Conservation (phyloP, 768 basidiomycete genomes). For the Butyriboletus loyo region DNA sequence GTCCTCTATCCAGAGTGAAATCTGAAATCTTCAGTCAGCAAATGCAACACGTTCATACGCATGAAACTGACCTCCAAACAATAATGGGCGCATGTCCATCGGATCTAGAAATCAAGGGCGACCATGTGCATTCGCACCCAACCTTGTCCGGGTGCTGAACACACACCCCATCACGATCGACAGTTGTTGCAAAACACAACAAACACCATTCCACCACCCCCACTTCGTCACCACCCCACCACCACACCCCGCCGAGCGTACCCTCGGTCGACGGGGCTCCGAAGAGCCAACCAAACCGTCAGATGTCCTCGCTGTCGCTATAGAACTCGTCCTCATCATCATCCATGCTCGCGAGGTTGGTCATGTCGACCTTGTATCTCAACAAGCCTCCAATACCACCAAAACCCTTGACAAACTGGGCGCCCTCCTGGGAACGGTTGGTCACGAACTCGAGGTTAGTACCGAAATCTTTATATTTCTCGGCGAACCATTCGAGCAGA, state of each 20-base stretch:
- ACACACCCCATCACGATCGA: background rate
- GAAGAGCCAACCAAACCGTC: conserved; percentile 83
- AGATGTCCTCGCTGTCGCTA: conserved; percentile 69
- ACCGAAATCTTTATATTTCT: conserved; percentile 98
- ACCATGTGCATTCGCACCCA: conserved; percentile 5
- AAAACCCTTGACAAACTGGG: conserved; percentile 97
- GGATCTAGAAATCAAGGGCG: conserved; percentile 9
- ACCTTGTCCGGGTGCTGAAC: conserved; percentile 9
- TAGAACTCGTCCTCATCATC: conserved; percentile 87
- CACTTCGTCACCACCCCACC: conserved; percentile 12
- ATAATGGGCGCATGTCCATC: conserved; percentile 11
- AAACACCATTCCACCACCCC: conserved; percentile 1
- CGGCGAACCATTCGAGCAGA: conserved; percentile 97
- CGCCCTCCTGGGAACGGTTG: conserved; percentile 94
- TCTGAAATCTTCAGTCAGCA: conserved; percentile 9
- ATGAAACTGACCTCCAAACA: conserved; percentile 21
- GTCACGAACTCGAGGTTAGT: conserved; percentile 95
- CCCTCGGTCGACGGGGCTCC: conserved; percentile 71
- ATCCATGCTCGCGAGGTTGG: conserved; percentile 68
- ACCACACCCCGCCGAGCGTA: conserved; percentile 66
- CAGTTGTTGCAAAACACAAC: conserved; percentile 5
- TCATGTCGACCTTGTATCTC: conserved; percentile 97
- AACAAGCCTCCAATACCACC: conserved; percentile 96
- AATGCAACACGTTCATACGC: background rate
- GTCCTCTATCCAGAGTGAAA: conserved; percentile 15